These are phyloP conservation scores for Oleoguttula mirabilis DNA, from an alignment of 495 filamentous ascomycete species.

Conservation along the genomic window DNA sequence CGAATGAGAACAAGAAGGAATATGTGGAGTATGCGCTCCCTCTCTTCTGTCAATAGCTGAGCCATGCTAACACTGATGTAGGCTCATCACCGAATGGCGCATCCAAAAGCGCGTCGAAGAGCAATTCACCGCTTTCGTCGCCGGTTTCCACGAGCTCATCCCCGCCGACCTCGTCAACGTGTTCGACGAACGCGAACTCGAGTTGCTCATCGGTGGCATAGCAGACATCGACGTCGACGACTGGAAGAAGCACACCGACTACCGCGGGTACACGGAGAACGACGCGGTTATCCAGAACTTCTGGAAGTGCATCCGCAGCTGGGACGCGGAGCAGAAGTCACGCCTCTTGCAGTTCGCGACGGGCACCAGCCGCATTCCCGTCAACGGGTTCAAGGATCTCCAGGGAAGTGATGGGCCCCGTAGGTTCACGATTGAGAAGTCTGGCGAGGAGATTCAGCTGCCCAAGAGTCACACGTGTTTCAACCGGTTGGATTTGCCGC, in stretches of 20 bases:
- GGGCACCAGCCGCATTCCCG: conserved; percentile 91
- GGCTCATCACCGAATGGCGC: conserved; percentile 94
- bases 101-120: conserved; percentile 96
- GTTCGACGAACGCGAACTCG: conserved; percentile 94
- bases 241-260: conserved; percentile 99
- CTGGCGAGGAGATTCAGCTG: conserved; percentile 74
- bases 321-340: conserved; percentile 98
- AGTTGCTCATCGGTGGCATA: conserved; percentile 95
- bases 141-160: conserved; percentile 95
- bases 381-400: conserved; percentile 99
- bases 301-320: conserved; percentile 89
- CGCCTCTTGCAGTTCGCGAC: conserved; percentile 93
- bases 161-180: conserved; percentile 94
- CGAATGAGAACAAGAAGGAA: conserved; percentile 94
- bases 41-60: conserved; percentile 3
- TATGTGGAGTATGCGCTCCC: conserved; percentile 37
- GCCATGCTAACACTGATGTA: conserved; percentile 13
- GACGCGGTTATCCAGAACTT: conserved; percentile 97
- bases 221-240: conserved; percentile 99
- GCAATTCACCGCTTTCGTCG: conserved; percentile 95
- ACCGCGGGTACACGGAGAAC: conserved; percentile 95
- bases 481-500: conserved; percentile 90
- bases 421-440: conserved; percentile 96
- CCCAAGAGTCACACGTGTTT: conserved; percentile 99
- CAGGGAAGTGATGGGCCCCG: conserved; percentile 94